phyloP scores from a whole-genome alignment of 23 red algal species.

The Gracilaria caudata region DNA sequence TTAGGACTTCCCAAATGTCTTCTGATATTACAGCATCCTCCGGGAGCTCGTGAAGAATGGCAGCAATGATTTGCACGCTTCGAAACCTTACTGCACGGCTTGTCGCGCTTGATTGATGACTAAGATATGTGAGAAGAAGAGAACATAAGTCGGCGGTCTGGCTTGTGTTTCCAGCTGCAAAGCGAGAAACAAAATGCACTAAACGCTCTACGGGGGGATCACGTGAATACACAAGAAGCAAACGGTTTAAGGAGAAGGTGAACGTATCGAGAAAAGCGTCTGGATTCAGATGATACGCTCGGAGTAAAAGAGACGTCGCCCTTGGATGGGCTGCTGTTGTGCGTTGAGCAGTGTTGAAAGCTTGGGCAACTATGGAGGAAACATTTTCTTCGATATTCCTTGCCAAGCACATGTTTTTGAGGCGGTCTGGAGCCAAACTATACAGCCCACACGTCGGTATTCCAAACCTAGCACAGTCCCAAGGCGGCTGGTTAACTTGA shows the following conservation, averaged over 20 bases:
- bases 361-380: constrained; percentile 14
- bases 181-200: constrained; percentile 57
- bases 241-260: constrained; percentile 65
- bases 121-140: constrained; percentile 61
- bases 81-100: constrained; percentile 72
- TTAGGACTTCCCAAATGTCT: constrained; percentile 18
- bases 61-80: constrained; percentile 57
- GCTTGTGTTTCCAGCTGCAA: constrained; percentile 27
- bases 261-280: constrained; percentile 42
- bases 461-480: background rate
- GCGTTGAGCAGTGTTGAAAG: constrained; percentile 59
- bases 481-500: background rate
- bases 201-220: constrained; percentile 74
- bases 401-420: background rate
- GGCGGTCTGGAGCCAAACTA: background rate
- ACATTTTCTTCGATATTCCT: constrained; percentile 25
- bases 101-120: constrained; percentile 30
- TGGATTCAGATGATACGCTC: constrained; percentile 24
- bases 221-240: constrained; percentile 65
- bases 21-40: constrained; percentile 51
- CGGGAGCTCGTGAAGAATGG: constrained; percentile 37
- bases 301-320: constrained; percentile 28
- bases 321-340: constrained; percentile 53
- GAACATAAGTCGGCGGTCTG: constrained; percentile 51
- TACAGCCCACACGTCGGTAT: background rate